Percentiles rank a stretch among this genome's conserved stretches.
phyloP scores from a whole-genome alignment of 805 yeast genomes.

The Metschnikowia hibisci region DNA sequence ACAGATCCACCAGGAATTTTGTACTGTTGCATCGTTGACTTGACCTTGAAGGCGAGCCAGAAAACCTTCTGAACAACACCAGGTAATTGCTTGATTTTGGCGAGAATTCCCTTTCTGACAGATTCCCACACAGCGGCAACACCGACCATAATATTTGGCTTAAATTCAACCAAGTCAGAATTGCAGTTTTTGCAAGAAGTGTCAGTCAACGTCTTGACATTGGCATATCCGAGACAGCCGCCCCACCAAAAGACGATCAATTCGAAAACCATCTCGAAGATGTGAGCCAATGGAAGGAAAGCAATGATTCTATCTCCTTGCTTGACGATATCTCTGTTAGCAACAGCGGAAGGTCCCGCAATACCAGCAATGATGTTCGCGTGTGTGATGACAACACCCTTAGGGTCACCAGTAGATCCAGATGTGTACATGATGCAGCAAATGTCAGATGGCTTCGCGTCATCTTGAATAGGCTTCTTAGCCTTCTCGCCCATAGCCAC shows the following conservation, averaged over 20 bases:
- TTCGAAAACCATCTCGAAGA: constrained; percentile 89
- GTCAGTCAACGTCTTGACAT: constrained; percentile 85
- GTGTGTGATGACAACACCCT: constrained; percentile 73
- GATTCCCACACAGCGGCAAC: constrained; percentile 99
- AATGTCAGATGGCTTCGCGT: constrained; percentile 55
- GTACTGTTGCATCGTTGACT: constrained; percentile 56
- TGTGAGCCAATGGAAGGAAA: constrained; percentile 94
- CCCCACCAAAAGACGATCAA: constrained; percentile 84
- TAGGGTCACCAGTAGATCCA: constrained; percentile 82
- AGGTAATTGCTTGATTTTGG: constrained; percentile 67
- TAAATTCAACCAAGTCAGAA: constrained; percentile 82
- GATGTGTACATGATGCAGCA: constrained; percentile 85
- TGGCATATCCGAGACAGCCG: constrained; percentile 82
- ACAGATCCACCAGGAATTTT: constrained; percentile 71
- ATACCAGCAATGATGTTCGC: constrained; percentile 75
- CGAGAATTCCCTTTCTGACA: constrained; percentile 85
- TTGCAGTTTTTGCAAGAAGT: constrained; percentile 76
- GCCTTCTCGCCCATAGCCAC: constrained; percentile 56
- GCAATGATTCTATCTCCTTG: constrained; percentile 72
- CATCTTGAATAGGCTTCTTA: constrained; percentile 26
- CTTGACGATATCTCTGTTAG: constrained; percentile 48
- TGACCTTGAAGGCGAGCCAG: constrained; percentile 83
- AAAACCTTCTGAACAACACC: constrained; percentile 69
- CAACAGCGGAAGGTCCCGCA: constrained; percentile 72
- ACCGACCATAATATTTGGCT: constrained; percentile 95